Evolutionary conservation across 2,329 filamentous ascomycete genomes (phyloP).

Genomic region (Chrysoporthe deuterocubensis): DNA sequence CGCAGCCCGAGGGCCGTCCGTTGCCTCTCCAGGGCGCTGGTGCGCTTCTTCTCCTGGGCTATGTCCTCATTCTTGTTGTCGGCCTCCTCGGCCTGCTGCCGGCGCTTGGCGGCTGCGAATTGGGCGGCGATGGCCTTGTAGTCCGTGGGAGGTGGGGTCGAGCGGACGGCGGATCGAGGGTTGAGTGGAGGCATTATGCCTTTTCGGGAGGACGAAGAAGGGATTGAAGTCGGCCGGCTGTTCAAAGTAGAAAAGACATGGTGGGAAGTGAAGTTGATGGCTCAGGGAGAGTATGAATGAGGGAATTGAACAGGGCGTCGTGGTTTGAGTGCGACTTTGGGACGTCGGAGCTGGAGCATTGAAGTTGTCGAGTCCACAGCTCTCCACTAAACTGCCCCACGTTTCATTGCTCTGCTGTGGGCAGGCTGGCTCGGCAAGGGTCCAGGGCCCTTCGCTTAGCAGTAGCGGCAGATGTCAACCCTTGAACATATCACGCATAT

Average conservation of each 20-base stretch:
- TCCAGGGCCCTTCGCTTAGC: neutral
- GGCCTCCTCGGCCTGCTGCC: slow-evolving; percentile 49
- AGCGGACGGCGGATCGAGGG: slow-evolving; percentile 26
- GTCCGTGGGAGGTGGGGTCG: slow-evolving; percentile 43
- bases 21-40: slow-evolving; percentile 47
- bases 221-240: neutral
- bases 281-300: slow-evolving; percentile 17
- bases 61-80: slow-evolving; percentile 32
- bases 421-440: neutral
- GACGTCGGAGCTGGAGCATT: slow-evolving; percentile 13
- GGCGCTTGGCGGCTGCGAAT: slow-evolving; percentile 57
- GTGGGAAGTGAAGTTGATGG: slow-evolving; percentile 21
- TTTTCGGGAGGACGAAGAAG: slow-evolving; percentile 2
- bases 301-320: slow-evolving; percentile 17
- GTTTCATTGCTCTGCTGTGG: neutral
- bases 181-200: slow-evolving; percentile 37
- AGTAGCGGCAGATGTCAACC: neutral
- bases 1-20: slow-evolving; percentile 52
- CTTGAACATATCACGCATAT: too few relatives aligned
- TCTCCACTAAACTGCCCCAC: slow-evolving; percentile 22
- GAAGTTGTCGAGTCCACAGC: slow-evolving; percentile 18
- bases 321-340: neutral
- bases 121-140: slow-evolving; percentile 58
- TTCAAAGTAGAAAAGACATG: slow-evolving; percentile 25
- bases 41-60: slow-evolving; percentile 36